These are phyloP conservation scores for Ceratopteris richardii DNA, from an alignment of 75 land plant genomes.

Conservation along the genomic window DNA sequence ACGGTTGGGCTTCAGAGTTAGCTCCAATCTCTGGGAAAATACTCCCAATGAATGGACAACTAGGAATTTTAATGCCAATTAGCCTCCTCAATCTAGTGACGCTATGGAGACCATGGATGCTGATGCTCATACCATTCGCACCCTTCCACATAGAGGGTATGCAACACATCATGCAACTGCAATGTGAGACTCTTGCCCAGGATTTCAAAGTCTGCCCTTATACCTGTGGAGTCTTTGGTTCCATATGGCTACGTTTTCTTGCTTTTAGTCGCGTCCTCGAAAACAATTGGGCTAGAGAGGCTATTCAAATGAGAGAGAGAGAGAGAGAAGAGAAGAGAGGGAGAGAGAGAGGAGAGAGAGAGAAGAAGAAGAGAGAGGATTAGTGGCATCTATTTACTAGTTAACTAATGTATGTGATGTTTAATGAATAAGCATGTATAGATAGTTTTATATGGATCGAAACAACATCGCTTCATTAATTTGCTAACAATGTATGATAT, in stretches of 20 bases:
- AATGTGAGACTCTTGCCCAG: slow-evolving; percentile 76
- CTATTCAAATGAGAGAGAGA: slow-evolving; percentile 19
- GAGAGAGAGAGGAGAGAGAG: slow-evolving; percentile 6
- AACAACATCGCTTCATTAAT: too few species aligned
- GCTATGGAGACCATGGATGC: slow-evolving; percentile 8
- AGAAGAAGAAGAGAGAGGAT: too few species aligned
- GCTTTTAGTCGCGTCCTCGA: slow-evolving; percentile 53
- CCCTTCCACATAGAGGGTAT: slow-evolving; percentile 68
- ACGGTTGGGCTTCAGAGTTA: slow-evolving; percentile 12
- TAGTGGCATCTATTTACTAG: too few species aligned
- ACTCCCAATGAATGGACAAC: too few species aligned
- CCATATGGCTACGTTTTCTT: slow-evolving; percentile 72
- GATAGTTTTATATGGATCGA: too few species aligned
- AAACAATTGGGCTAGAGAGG: slow-evolving; percentile 55
- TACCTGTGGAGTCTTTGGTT: slow-evolving; percentile 57
- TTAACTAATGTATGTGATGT: too few species aligned
- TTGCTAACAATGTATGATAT: too few species aligned
- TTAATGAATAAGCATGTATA: too few species aligned
- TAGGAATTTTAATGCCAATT: not conserved
- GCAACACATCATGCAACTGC: slow-evolving; percentile 68
- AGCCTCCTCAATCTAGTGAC: slow-evolving; percentile 1
- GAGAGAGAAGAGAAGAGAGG: not conserved
- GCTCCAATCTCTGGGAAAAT: slow-evolving; percentile 9
- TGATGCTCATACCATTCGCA: slow-evolving; percentile 18
- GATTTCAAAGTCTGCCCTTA: slow-evolving; percentile 53